Conservation (phyloP, 2,329 filamentous ascomycete genomes). For the Celoporthe dispersa region DNA sequence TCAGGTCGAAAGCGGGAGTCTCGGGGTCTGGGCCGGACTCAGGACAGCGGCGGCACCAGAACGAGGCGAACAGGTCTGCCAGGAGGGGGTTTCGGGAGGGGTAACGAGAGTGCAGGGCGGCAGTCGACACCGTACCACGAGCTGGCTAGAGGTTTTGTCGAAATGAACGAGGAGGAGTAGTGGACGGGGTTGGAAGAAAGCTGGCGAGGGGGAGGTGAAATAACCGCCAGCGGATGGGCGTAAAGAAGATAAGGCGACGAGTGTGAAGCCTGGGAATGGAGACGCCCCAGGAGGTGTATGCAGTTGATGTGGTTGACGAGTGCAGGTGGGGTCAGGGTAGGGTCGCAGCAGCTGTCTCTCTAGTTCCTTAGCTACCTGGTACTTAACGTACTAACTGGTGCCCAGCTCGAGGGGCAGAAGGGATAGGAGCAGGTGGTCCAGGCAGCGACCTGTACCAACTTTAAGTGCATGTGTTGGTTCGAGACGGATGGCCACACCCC, state of each 20-base stretch:
- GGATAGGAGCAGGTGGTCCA: not conserved
- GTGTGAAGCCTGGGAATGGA: not conserved
- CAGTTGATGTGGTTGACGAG: not conserved
- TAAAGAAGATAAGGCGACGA: not conserved
- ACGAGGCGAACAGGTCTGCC: not conserved
- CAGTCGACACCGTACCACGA: not conserved
- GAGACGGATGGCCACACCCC: not conserved
- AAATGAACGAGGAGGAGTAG: not conserved
- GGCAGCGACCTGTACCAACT: not conserved
- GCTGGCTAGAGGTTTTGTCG: not conserved
- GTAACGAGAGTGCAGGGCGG: conserved; percentile 7
- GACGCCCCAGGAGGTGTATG: not conserved
- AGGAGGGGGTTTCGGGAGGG: conserved; percentile 8
- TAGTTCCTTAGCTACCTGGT: not conserved
- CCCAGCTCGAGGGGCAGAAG: not conserved
- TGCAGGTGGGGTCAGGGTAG: not conserved
- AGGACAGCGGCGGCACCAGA: conserved; percentile 8
- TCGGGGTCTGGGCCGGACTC: not conserved
- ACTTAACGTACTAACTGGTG: not conserved
- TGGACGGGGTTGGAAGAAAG: not conserved
- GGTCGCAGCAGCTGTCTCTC: not conserved
- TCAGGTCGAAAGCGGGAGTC: not conserved
- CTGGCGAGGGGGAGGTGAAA: not conserved
- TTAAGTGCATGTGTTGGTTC: not conserved
- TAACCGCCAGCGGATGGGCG: not conserved